phyloP scores from a whole-genome alignment of 345 rosid genomes.

The Eucalyptus regnans region DNA sequence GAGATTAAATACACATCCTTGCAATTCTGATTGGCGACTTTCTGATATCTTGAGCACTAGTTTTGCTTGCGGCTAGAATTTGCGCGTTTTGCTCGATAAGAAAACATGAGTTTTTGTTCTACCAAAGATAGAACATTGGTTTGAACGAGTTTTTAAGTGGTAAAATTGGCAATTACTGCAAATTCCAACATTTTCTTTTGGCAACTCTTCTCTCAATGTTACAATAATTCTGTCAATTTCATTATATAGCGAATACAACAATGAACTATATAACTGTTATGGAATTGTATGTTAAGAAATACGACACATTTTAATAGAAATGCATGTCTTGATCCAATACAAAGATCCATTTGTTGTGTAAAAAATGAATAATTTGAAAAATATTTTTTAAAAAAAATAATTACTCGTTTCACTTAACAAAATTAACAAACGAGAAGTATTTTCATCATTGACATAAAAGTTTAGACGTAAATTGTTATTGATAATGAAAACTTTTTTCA shows the following conservation, averaged over 20 bases:
- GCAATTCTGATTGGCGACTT: neutral
- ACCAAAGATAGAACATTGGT: neutral
- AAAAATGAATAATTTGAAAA: neutral
- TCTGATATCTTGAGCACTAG: neutral
- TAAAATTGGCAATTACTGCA: neutral
- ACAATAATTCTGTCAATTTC: neutral
- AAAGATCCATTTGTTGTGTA: accelerated
- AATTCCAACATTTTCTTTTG: neutral
- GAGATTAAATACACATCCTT: neutral
- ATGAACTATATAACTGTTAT: too few species aligned
- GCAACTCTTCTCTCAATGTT: neutral
- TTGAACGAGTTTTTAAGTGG: neutral
- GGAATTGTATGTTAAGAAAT: neutral
- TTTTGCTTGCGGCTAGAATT: neutral
- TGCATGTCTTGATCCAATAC: neutral
- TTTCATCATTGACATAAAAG: neutral
- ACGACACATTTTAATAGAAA: accelerated
- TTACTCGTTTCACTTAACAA: accelerated
- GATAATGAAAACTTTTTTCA: neutral
- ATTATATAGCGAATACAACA: too few species aligned
- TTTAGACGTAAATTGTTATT: neutral
- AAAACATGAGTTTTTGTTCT: neutral
- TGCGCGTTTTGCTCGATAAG: neutral
- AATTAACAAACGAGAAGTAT: neutral
- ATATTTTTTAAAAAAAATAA: too few species aligned